Conservation (phyloP, 1,284 basidiomycete genomes). For the Puccinia polysora region DNA sequence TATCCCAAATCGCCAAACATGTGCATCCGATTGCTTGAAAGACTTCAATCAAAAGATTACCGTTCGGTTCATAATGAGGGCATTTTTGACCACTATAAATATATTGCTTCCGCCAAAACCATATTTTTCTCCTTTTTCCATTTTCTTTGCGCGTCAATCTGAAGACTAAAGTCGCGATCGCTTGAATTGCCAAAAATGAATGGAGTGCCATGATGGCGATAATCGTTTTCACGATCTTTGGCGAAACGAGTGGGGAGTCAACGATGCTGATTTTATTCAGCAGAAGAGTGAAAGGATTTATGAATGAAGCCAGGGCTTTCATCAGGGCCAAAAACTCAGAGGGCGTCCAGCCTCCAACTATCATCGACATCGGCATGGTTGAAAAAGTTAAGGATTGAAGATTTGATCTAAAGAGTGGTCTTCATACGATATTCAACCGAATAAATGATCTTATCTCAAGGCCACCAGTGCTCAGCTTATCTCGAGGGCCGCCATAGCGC, state of each 20-base stretch:
- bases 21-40: not conserved
- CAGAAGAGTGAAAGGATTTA: not conserved
- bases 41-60: not conserved
- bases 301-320: not conserved
- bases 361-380: not conserved
- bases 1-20: conserved; percentile 1
- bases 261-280: not conserved
- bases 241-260: not conserved
- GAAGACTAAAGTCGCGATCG: not conserved
- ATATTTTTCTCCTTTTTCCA: not conserved
- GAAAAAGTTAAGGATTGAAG: not conserved
- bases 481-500: no score
- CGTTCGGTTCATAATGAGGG: conserved; percentile 1
- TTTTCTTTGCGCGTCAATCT: not conserved
- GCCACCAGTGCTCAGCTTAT: no score
- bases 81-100: not conserved
- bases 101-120: conserved; percentile 1
- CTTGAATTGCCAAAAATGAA: not conserved
- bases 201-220: not conserved
- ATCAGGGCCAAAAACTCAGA: not conserved
- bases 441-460: no score
- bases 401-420: not conserved
- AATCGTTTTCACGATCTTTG: not conserved
- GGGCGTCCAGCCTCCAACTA: not conserved
- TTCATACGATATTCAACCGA: not conserved